phyloP scores from a whole-genome alignment of 345 rosid genomes.

The Adansonia digitata region DNA sequence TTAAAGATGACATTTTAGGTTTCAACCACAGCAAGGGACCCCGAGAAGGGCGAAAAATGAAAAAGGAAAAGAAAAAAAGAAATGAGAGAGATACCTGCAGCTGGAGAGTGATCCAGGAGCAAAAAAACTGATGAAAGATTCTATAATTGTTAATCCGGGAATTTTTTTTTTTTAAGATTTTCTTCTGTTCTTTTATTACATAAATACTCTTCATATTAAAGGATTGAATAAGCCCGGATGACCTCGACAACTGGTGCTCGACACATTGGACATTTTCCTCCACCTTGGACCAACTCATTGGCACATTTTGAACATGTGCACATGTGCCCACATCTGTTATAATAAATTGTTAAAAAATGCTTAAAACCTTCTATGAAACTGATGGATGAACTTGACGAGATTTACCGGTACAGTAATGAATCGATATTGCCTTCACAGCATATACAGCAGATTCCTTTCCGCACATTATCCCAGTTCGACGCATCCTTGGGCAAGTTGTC shows the following conservation, averaged over 20 bases:
- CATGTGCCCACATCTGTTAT: conserved; percentile 94
- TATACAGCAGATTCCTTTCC: conserved; percentile 79
- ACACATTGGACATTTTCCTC: conserved; percentile 95
- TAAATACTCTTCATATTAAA: conserved; percentile 19
- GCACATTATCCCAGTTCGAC: conserved; percentile 69
- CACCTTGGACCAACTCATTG: conserved; percentile 57
- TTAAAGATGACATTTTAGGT: not conserved
- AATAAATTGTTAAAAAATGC: not conserved
- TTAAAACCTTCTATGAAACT: not conserved
- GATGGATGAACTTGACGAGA: not conserved
- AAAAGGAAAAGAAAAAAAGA: too few relatives aligned
- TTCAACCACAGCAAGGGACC: not conserved
- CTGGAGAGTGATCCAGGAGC: not conserved
- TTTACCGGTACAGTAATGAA: conserved; percentile 78
- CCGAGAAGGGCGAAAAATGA: not conserved
- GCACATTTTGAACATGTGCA: conserved; percentile 87
- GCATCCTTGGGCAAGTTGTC: conserved; percentile 36
- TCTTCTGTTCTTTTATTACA: not conserved
- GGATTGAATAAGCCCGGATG: conserved; percentile 74
- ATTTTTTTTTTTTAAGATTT: too few relatives aligned
- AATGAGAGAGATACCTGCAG: not conserved
- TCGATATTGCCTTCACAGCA: conserved; percentile 69
- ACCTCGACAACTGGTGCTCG: conserved; percentile 84
- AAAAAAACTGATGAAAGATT: not conserved
- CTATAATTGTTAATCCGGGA: not conserved